These are phyloP conservation scores for Sistotremastrum suecicum DNA, from an alignment of 768 basidiomycete species.

Conservation along the genomic window DNA sequence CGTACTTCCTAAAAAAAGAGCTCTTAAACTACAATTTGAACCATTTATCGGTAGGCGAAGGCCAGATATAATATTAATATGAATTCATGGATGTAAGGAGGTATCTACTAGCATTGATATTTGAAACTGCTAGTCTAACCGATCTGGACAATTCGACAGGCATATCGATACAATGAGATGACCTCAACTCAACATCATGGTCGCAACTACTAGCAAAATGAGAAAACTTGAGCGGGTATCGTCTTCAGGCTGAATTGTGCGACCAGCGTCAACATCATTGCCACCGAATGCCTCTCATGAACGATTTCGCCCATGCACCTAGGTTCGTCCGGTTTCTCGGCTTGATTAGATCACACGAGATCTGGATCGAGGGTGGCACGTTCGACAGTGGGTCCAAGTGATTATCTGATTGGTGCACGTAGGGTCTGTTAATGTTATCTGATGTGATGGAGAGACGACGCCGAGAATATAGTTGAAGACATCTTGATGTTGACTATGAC, in stretches of 20 bases:
- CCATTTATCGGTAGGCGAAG: too few species aligned
- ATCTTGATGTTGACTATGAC: slow-evolving; percentile 36
- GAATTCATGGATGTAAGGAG: too few species aligned
- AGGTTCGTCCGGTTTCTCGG: slow-evolving; percentile 35
- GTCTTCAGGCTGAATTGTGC: slow-evolving; percentile 34
- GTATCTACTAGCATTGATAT: too few species aligned
- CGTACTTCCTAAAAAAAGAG: too few species aligned
- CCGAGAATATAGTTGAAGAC: slow-evolving; percentile 24
- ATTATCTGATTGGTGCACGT: slow-evolving; percentile 8
- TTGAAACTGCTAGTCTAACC: too few species aligned
- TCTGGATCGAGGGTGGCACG: slow-evolving; percentile 31
- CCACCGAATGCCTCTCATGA: slow-evolving; percentile 14
- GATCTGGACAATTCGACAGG: too few species aligned
- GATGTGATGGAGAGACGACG: slow-evolving; percentile 9
- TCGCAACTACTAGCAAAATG: too few species aligned
- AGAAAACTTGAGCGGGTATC: slow-evolving; percentile 25
- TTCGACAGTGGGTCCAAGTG: slow-evolving; percentile 26
- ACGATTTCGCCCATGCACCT: slow-evolving; percentile 40
- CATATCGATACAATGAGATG: too few species aligned
- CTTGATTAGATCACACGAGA: slow-evolving; percentile 35
- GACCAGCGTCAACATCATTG: slow-evolving; percentile 40
- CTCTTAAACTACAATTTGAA: too few species aligned
- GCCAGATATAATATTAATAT: too few species aligned
- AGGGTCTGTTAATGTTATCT: too few species aligned
- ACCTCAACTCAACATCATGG: too few species aligned